Conservation (phyloP, 2,329 filamentous ascomycete genomes). For the Nothophaeocryptopus gaeumannii region DNA sequence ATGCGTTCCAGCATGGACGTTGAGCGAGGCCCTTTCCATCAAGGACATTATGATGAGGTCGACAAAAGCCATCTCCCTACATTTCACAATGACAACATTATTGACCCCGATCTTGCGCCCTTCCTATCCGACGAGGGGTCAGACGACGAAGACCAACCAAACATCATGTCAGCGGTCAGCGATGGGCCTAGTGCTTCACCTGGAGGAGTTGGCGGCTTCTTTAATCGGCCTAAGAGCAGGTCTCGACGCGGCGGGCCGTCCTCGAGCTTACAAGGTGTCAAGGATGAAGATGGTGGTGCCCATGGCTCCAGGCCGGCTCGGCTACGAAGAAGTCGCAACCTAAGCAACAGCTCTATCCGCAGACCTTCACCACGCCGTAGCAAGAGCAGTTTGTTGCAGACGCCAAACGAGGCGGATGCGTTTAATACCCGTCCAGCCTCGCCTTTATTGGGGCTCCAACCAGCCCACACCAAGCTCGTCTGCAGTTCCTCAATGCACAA, state of each 20-base stretch:
- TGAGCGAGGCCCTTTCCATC: slow-evolving; percentile 82
- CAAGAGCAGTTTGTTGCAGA: slow-evolving; percentile 55
- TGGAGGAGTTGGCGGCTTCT: slow-evolving; percentile 65
- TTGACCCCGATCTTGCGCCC: slow-evolving; percentile 90
- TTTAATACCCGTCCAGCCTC: slow-evolving; percentile 14
- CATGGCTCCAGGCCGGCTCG: slow-evolving; percentile 24
- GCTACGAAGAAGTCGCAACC: slow-evolving; percentile 67
- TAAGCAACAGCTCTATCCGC: slow-evolving; percentile 75
- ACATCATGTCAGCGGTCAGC: slow-evolving; percentile 74
- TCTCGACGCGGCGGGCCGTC: slow-evolving; percentile 45
- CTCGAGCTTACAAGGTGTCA: slow-evolving; percentile 60
- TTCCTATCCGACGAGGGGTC: slow-evolving; percentile 95
- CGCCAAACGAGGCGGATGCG: slow-evolving; percentile 28
- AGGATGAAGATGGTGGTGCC: slow-evolving; percentile 53
- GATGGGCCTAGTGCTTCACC: slow-evolving; percentile 47
- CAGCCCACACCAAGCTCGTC: slow-evolving; percentile 43
- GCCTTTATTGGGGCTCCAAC: slow-evolving; percentile 15
- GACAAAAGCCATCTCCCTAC: slow-evolving; percentile 70
- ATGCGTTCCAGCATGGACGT: slow-evolving; percentile 66
- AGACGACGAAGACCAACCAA: slow-evolving; percentile 82
- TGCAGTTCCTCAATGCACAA: slow-evolving; percentile 75
- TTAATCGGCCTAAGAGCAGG: slow-evolving; percentile 69
- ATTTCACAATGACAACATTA: slow-evolving; percentile 98
- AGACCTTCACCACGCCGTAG: slow-evolving; percentile 68
- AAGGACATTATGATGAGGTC: slow-evolving; percentile 66